Evolutionary conservation across 2,329 filamentous ascomycete species (phyloP).

Genomic region (Beauveria scarabaeidicola): DNA sequence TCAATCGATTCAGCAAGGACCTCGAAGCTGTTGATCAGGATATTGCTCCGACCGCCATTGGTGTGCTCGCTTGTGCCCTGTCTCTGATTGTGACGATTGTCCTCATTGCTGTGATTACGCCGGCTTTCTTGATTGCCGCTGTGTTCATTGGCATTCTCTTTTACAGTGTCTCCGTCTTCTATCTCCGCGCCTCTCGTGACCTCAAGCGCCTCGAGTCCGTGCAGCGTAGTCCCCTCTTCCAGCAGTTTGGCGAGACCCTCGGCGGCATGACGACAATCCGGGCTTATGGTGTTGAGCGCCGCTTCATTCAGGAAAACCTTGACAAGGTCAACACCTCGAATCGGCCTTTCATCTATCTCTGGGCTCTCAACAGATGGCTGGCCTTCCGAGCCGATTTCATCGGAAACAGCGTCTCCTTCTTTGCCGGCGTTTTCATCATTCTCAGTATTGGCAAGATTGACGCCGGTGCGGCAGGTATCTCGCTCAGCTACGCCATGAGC

Average conservation of each 20-base stretch:
- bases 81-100: conserved; percentile 75
- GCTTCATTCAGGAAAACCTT: conserved; percentile 90
- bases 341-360: conserved; percentile 90
- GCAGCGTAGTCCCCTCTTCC: conserved; percentile 88
- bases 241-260: conserved; percentile 94
- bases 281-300: conserved; percentile 86
- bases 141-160: conserved; percentile 79
- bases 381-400: conserved; percentile 85
- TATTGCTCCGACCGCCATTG: conserved; percentile 83
- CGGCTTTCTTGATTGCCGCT: conserved; percentile 79
- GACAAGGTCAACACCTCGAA: conserved; percentile 81
- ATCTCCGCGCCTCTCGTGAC: conserved; percentile 86
- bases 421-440: conserved; percentile 85
- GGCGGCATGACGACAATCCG: conserved; percentile 94
- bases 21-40: conserved; percentile 93
- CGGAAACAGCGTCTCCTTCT: conserved; percentile 88
- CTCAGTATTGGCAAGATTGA: conserved; percentile 75
- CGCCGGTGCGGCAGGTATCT: conserved; percentile 85
- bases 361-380: conserved; percentile 96
- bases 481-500: conserved; percentile 88
- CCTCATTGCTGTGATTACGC: conserved; percentile 81
- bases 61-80: conserved; percentile 55
- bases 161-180: conserved; percentile 74
- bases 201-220: conserved; percentile 92
- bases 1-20: conserved; percentile 98